A percentile compares a stretch with the other conserved stretches of the same genome.
These are phyloP conservation scores for Tremella mesenterica DNA, from an alignment of 768 basidiomycete genomes.

Conservation along the genomic window DNA sequence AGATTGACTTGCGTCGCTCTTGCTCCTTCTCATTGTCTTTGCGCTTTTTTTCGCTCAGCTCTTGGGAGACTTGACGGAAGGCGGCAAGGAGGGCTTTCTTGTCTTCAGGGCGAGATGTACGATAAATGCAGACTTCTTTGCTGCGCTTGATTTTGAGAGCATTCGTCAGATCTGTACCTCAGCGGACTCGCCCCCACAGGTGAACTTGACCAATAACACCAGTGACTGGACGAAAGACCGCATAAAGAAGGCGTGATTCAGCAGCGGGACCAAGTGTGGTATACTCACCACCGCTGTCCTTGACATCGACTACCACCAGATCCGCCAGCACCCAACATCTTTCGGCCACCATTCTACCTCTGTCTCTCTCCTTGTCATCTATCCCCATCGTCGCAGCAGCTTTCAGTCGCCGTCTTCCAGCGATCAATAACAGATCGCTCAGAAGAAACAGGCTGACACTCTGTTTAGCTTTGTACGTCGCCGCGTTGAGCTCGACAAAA, in stretches of 20 bases:
- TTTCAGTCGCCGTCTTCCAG: slow-evolving; percentile 56
- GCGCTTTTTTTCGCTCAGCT: slow-evolving; percentile 72
- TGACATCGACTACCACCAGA: slow-evolving; percentile 89
- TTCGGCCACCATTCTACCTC: slow-evolving; percentile 78
- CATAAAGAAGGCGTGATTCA: too few relatives aligned
- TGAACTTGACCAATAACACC: too few relatives aligned
- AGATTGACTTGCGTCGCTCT: slow-evolving; percentile 62
- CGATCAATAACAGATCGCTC: slow-evolving; percentile 84
- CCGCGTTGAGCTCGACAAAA: slow-evolving; percentile 75
- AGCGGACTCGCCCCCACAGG: slow-evolving; percentile 2
- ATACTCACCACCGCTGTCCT: slow-evolving; percentile 75
- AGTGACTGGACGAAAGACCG: too few relatives aligned
- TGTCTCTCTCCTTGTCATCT: slow-evolving; percentile 44
- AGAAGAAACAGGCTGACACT: slow-evolving; percentile 81
- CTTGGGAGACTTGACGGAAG: slow-evolving; percentile 87
- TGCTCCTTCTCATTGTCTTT: slow-evolving; percentile 92
- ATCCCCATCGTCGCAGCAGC: slow-evolving; percentile 9
- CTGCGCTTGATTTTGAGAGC: slow-evolving; percentile 90
- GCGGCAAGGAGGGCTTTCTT: slow-evolving; percentile 77
- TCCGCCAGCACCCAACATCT: slow-evolving; percentile 87
- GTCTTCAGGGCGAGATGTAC: slow-evolving; percentile 68
- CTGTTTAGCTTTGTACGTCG: slow-evolving; percentile 86
- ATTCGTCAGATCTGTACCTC: slow-evolving; percentile 62
- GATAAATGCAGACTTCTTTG: slow-evolving; percentile 90
- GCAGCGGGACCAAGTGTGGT: too few relatives aligned